phyloP scores from a whole-genome alignment of 345 rosid species.

The Boechera stricta region DNA sequence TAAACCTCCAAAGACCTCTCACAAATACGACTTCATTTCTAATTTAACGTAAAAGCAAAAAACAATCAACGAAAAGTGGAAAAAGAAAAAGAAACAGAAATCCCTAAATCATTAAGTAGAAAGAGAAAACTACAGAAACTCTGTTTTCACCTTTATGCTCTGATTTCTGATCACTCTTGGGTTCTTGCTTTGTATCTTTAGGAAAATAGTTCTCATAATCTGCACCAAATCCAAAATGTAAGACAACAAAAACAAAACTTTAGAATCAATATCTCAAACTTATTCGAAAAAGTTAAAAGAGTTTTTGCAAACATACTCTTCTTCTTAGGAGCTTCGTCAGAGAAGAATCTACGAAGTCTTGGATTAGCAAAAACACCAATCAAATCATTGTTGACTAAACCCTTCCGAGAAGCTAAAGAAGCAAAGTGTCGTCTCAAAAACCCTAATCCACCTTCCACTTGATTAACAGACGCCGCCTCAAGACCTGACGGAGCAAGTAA shows the following conservation, averaged over 20 bases:
- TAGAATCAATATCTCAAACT: background rate
- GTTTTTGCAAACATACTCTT: conserved; percentile 28
- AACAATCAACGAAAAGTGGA: too few species aligned
- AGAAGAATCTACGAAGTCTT: conserved; percentile 64
- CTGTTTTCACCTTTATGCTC: conserved; percentile 63
- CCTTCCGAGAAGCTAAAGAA: conserved; percentile 51
- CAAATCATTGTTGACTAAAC: conserved; percentile 48
- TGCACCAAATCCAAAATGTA: conserved; percentile 40
- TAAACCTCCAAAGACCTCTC: too few species aligned
- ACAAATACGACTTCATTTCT: too few species aligned
- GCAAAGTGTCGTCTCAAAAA: conserved; percentile 61
- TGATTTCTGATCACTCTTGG: conserved; percentile 79
- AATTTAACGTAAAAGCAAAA: too few species aligned
- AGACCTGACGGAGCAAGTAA: conserved; percentile 22
- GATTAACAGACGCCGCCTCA: conserved; percentile 39
- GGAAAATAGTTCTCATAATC: conserved; percentile 91
- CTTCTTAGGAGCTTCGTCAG: conserved; percentile 77
- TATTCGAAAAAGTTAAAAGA: background rate
- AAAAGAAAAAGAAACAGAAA: too few species aligned
- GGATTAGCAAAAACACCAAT: conserved; percentile 69
- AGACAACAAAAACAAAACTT: background rate
- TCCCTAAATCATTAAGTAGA: too few species aligned
- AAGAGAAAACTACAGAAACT: background rate
- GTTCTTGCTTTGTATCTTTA: conserved; percentile 79
- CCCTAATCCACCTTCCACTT: conserved; percentile 54